These are phyloP conservation scores for Lagenidium sp. DNA, from an alignment of 352 stramenopile genomes.

Conservation along the genomic window DNA sequence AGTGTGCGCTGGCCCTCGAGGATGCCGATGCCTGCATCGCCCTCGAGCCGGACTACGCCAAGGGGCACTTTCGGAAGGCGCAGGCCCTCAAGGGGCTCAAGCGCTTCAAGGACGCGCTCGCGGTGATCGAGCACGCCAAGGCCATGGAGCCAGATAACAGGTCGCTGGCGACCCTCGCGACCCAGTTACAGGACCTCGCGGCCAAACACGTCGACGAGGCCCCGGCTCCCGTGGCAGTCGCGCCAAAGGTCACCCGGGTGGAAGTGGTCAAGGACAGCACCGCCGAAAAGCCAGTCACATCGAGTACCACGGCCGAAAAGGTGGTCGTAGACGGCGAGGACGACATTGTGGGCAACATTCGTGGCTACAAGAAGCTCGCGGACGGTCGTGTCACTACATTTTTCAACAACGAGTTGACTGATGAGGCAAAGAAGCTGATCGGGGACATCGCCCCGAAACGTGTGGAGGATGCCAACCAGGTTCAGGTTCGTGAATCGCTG, in stretches of 20 bases:
- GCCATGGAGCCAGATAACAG: slow-evolving; percentile 66
- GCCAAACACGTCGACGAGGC: slow-evolving; percentile 46
- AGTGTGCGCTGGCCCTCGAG: slow-evolving; percentile 43
- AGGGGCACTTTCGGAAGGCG: slow-evolving; percentile 79
- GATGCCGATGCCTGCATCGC: slow-evolving; percentile 63
- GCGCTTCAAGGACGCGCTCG: slow-evolving; percentile 56
- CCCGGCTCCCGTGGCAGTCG: slow-evolving; percentile 11
- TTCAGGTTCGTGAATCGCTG: too few species aligned
- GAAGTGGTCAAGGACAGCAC: slow-evolving; percentile 23
- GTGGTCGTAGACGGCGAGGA: slow-evolving; percentile 50
- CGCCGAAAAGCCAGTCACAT: neutral
- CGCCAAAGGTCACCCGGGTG: slow-evolving; percentile 55
- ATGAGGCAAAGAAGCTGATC: slow-evolving; percentile 96
- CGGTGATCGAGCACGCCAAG: slow-evolving; percentile 50
- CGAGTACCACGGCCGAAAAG: slow-evolving; percentile 3
- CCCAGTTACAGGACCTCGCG: slow-evolving; percentile 48
- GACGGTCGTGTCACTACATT: slow-evolving; percentile 97
- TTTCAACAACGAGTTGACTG: slow-evolving; percentile 98
- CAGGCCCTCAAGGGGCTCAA: slow-evolving; percentile 68
- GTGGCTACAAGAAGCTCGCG: slow-evolving; percentile 95
- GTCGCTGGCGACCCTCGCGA: slow-evolving; percentile 48
- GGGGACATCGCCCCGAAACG: slow-evolving; percentile 93
- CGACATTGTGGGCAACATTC: slow-evolving; percentile 53
- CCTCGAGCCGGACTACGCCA: slow-evolving; percentile 53
- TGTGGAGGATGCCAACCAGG: slow-evolving; percentile 53